A percentile compares a stretch with the other conserved stretches of the same genome.
These are phyloP conservation scores for Quercus suber DNA, from an alignment of 306 rosid species.

Conservation along the genomic window DNA sequence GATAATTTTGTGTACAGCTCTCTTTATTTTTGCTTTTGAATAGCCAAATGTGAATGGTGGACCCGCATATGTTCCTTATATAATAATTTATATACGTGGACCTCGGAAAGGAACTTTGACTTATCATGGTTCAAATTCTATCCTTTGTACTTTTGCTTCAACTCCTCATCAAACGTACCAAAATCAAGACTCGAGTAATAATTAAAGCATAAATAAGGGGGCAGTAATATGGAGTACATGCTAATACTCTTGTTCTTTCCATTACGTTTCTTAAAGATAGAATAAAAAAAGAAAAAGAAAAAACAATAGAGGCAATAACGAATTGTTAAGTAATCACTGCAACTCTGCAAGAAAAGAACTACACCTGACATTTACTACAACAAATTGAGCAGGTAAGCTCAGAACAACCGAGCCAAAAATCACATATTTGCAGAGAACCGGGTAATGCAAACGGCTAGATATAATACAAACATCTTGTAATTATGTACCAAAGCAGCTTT, in stretches of 20 bases:
- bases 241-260: background rate
- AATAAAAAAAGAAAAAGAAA: background rate
- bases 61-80: background rate
- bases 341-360: constrained; percentile 1
- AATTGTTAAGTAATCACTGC: constrained; percentile 11
- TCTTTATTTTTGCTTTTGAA: too few relatives aligned
- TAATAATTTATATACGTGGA: background rate
- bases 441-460: constrained; percentile 22
- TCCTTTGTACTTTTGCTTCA: background rate
- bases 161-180: background rate
- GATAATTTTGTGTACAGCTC: too few relatives aligned
- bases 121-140: background rate
- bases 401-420: background rate
- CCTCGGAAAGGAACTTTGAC: background rate
- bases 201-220: background rate
- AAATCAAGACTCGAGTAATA: background rate
- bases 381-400: constrained; percentile 21
- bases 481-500: constrained; percentile 4
- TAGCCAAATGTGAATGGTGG: too few relatives aligned
- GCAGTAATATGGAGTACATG: background rate
- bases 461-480: constrained; percentile 15
- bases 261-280: background rate
- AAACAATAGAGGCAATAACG: background rate
- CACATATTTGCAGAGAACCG: constrained; percentile 6
- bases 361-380: constrained; percentile 11